phyloP scores from a whole-genome alignment of 208 protist genomes.

The Herpetomonas samuelpessoai region DNA sequence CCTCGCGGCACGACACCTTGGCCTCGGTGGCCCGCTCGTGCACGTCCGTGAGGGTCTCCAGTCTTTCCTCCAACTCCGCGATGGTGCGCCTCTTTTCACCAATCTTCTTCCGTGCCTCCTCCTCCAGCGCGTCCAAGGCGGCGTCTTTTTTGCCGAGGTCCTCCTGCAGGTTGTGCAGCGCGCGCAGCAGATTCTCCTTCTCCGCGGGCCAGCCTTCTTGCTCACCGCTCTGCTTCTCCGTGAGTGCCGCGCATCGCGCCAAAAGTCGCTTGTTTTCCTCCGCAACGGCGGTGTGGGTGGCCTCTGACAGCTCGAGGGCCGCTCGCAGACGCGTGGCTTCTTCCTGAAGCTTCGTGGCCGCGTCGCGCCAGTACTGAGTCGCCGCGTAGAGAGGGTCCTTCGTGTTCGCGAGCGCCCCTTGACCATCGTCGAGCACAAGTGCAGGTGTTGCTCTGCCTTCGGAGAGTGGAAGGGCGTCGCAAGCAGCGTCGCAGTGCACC shows the following conservation, averaged over 20 bases:
- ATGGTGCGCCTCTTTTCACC: conserved; percentile 66
- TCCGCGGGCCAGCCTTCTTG: conserved; percentile 25
- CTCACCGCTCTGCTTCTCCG: conserved; percentile 22
- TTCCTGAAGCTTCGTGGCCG: conserved; percentile 15
- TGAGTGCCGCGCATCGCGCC: conserved; percentile 9
- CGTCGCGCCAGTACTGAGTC: conserved; percentile 27
- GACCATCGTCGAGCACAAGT: neutral
- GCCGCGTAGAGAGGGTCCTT: conserved; percentile 1
- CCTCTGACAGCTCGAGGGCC: conserved; percentile 27
- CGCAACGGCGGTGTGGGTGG: conserved; percentile 35
- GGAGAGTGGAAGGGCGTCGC: neutral
- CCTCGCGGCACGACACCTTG: conserved; percentile 17
- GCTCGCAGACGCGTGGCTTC: conserved; percentile 28
- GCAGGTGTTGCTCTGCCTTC: too few relatives aligned
- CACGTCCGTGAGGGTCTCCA: conserved; percentile 25
- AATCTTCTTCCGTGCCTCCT: conserved; percentile 69
- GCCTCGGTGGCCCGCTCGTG: conserved; percentile 28
- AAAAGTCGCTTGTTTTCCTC: conserved; percentile 65
- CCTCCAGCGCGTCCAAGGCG: conserved; percentile 53
- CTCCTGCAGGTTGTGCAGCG: conserved; percentile 60
- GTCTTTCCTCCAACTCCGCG: conserved; percentile 41
- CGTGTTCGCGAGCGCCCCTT: neutral
- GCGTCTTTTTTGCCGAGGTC: conserved; percentile 57
- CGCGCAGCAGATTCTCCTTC: conserved; percentile 70
- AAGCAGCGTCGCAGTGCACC: neutral